Conservation (phyloP, 108 stramenopile genomes). For the Pseudonitzschia multiseries region DNA sequence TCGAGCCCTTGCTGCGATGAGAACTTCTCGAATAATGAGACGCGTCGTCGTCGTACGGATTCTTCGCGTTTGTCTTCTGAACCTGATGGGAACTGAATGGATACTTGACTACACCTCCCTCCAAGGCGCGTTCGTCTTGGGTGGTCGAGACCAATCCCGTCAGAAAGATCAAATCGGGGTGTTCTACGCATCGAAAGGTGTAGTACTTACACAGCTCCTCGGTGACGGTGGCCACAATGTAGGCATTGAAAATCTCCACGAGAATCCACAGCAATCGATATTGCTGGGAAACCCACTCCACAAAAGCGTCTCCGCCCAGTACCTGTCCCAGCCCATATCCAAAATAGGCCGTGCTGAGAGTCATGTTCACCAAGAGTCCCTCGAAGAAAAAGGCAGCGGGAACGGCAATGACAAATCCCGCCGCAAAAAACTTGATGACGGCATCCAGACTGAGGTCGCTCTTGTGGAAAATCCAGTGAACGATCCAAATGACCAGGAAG, state of each 20-base stretch:
- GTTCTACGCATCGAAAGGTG: slow-evolving; percentile 82
- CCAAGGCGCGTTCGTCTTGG: slow-evolving; percentile 53
- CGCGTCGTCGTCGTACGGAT: slow-evolving; percentile 37
- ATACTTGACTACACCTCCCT: slow-evolving; percentile 75
- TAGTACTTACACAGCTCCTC: slow-evolving; percentile 91
- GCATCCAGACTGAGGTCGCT: slow-evolving; percentile 88
- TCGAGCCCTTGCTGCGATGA: slow-evolving; percentile 28
- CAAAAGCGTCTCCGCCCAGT: slow-evolving; percentile 51
- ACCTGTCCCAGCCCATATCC: slow-evolving; percentile 43
- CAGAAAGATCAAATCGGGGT: slow-evolving; percentile 83
- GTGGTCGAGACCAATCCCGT: slow-evolving; percentile 71
- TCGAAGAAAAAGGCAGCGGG: slow-evolving; percentile 78
- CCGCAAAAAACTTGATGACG: slow-evolving; percentile 84
- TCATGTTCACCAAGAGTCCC: slow-evolving; percentile 59
- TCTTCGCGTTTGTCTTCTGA: slow-evolving; percentile 34
- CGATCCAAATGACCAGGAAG: slow-evolving; percentile 71
- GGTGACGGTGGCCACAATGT: slow-evolving; percentile 75
- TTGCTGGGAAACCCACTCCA: slow-evolving; percentile 52
- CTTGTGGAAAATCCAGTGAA: slow-evolving; percentile 85
- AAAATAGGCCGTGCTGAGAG: slow-evolving; percentile 41
- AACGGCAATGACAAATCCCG: slow-evolving; percentile 79
- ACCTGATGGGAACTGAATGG: slow-evolving; percentile 64
- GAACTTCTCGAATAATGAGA: slow-evolving; percentile 26
- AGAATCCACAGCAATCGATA: slow-evolving; percentile 61
- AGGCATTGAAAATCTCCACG: slow-evolving; percentile 78